Evolutionary conservation across 2,329 filamentous ascomycete genomes (phyloP).

Genomic region (Hypoxylon sp.): DNA sequence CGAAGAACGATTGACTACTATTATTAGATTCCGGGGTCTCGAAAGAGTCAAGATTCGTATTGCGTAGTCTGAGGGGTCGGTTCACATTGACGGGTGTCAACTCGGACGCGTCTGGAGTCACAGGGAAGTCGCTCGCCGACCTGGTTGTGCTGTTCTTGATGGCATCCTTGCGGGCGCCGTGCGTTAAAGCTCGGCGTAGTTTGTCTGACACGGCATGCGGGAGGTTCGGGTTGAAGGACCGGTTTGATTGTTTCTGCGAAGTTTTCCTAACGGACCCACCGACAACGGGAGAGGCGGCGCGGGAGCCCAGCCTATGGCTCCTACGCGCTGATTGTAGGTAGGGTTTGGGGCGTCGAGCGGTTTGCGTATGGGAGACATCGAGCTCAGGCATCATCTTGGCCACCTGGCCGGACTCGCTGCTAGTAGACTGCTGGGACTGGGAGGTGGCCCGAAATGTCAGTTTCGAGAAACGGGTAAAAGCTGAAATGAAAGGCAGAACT

Average conservation of each 20-base stretch:
- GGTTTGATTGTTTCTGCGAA: slow-evolving; percentile 47
- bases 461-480: slow-evolving; percentile 1
- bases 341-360: slow-evolving; percentile 46
- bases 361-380: slow-evolving; percentile 51
- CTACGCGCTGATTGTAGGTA: slow-evolving; percentile 50
- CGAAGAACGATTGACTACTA: slow-evolving; percentile 58
- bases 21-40: slow-evolving; percentile 61
- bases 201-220: slow-evolving; percentile 54
- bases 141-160: slow-evolving; percentile 45
- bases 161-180: slow-evolving; percentile 49
- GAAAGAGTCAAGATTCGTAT: slow-evolving; percentile 57
- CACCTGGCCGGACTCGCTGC: slow-evolving; percentile 45
- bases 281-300: slow-evolving; percentile 53
- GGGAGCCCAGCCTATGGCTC: slow-evolving; percentile 51
- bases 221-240: slow-evolving; percentile 49
- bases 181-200: slow-evolving; percentile 55
- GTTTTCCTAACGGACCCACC: slow-evolving; percentile 49
- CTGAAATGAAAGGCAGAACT: slow-evolving; percentile 20
- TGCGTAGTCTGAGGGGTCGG: slow-evolving; percentile 57
- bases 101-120: slow-evolving; percentile 71
- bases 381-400: slow-evolving; percentile 51
- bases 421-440: slow-evolving; percentile 46
- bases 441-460: slow-evolving; percentile 41
- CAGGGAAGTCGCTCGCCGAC: slow-evolving; percentile 55
- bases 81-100: slow-evolving; percentile 48